phyloP scores from a whole-genome alignment of 441 rosid genomes.

The Pelargonium australe region DNA sequence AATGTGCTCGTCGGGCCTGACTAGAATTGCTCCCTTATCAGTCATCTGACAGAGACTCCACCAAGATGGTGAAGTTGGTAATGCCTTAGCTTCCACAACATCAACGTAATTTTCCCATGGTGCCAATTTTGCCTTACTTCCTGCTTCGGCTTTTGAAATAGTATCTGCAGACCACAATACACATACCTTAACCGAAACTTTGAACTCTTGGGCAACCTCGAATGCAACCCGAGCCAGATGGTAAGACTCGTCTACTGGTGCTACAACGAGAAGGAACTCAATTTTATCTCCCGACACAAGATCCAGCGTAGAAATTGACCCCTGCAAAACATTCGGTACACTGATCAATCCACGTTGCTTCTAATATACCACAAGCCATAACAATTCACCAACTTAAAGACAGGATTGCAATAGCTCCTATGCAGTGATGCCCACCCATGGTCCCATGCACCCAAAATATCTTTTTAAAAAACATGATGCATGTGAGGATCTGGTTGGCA shows the following conservation, averaged over 20 bases:
- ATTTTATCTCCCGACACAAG: conserved; percentile 54
- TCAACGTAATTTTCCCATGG: conserved; percentile 56
- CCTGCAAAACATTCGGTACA: conserved; percentile 25
- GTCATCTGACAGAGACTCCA: conserved; percentile 73
- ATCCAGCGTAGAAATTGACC: conserved; percentile 56
- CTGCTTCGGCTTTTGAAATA: conserved; percentile 19
- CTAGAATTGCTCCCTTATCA: conserved; percentile 57
- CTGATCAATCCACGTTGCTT: background rate
- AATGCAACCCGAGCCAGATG: conserved; percentile 40
- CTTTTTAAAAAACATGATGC: no score
- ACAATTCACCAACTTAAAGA: no score
- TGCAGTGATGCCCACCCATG: background rate
- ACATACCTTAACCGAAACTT: conserved; percentile 37
- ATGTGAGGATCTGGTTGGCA: no score
- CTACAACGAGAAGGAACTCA: conserved; percentile 77
- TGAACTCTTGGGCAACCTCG: conserved; percentile 39
- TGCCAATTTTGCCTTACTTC: conserved; percentile 39
- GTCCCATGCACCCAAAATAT: no score
- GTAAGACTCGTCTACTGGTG: conserved; percentile 54
- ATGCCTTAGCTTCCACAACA: conserved; percentile 43
- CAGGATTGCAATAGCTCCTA: background rate
- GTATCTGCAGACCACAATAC: conserved; percentile 48
- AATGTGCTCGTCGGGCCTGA: conserved; percentile 79
- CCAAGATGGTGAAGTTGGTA: conserved; percentile 47
- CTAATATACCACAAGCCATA: background rate